Evolutionary conservation across 371 early-diverging fungal species (phyloP).

Genomic region (Fennellomyces sp.): DNA sequence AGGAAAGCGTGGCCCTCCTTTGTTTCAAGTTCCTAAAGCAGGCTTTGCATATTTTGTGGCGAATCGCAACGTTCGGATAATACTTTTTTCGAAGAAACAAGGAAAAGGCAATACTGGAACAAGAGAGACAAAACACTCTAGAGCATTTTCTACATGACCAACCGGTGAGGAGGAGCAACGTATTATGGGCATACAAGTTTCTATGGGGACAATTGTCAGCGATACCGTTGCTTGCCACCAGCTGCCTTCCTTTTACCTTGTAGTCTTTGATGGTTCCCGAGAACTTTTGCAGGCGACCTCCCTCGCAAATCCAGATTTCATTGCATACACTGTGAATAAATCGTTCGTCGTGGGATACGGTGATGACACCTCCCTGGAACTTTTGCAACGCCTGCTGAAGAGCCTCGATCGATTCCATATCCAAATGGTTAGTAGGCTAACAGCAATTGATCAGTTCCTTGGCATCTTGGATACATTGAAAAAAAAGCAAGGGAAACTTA

Average conservation of each 20-base stretch:
- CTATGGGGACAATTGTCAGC: too few relatives aligned
- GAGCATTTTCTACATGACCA: too few relatives aligned
- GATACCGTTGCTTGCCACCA: too few relatives aligned
- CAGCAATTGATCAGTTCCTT: not conserved
- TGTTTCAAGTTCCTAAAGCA: not conserved
- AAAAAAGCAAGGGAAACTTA: constrained; percentile 22
- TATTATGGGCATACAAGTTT: not conserved
- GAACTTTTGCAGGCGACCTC: constrained; percentile 61
- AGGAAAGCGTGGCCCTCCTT: not conserved
- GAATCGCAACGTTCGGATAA: too few relatives aligned
- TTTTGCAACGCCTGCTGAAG: constrained; percentile 76
- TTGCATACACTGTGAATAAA: constrained; percentile 88
- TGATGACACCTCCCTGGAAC: constrained; percentile 89
- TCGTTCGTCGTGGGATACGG: constrained; percentile 94
- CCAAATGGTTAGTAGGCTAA: constrained; percentile 89
- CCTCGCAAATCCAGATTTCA: constrained; percentile 89
- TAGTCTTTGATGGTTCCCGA: constrained; percentile 64
- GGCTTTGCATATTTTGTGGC: not conserved
- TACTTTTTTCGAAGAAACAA: not conserved
- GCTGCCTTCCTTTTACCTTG: constrained; percentile 38
- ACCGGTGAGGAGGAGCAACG: too few relatives aligned
- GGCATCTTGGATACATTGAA: not conserved
- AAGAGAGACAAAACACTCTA: not conserved
- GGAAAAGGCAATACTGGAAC: not conserved
- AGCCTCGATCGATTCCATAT: constrained; percentile 93